These are phyloP conservation scores for Posidonia oceanica DNA, from an alignment of 116 monocot genomes.

Conservation along the genomic window DNA sequence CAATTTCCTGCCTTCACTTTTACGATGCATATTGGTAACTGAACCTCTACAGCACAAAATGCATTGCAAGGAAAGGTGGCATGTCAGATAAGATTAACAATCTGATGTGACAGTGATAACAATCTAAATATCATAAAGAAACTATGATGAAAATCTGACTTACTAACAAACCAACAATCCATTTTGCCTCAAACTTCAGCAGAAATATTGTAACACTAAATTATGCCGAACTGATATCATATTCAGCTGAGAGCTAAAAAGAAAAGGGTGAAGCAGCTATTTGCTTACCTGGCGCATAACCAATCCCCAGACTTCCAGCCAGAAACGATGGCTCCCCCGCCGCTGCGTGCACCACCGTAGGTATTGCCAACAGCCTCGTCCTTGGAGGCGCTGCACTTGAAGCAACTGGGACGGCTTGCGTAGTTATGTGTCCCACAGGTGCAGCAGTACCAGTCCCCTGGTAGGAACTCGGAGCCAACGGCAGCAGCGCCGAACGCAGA, in stretches of 20 bases:
- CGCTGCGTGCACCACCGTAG: constrained; percentile 1
- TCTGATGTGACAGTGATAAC: no score
- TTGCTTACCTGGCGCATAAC: constrained; percentile 61
- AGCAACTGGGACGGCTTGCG: constrained; percentile 74
- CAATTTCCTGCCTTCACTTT: no score
- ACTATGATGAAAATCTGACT: not conserved
- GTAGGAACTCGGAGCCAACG: constrained; percentile 49
- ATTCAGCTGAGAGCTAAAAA: no score
- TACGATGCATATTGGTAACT: no score
- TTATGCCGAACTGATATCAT: no score
- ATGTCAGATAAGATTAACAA: no score
- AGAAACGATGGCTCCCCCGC: constrained; percentile 5
- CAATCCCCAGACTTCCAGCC: constrained; percentile 75
- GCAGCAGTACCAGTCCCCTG: constrained; percentile 74
- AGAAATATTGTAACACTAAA: no score
- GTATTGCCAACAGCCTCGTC: constrained; percentile 25
- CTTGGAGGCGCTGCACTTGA: constrained; percentile 61
- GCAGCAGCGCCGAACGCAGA: not conserved
- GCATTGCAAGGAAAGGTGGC: no score
- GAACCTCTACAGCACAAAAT: no score
- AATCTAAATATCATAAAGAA: no score
- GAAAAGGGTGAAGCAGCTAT: no score
- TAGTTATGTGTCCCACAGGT: constrained; percentile 72
- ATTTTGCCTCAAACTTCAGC: no score
- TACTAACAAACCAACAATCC: not conserved